These are phyloP conservation scores for Gracilaria gracilis DNA, from an alignment of 23 red algal species.

Conservation along the genomic window DNA sequence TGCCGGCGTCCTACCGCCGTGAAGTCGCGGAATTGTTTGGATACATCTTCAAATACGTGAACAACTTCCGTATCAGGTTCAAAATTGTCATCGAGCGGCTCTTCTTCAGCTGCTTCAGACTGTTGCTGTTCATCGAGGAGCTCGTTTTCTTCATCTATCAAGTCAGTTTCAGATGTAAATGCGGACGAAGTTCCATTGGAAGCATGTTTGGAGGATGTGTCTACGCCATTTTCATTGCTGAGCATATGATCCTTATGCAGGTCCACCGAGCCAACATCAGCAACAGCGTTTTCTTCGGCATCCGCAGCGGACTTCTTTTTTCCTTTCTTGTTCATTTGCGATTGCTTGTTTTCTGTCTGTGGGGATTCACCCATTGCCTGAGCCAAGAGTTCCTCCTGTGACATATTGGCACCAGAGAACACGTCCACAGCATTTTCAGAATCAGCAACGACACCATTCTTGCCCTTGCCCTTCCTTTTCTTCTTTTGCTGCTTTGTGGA, in stretches of 20 bases:
- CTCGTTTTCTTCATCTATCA: not conserved
- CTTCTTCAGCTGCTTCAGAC: not conserved
- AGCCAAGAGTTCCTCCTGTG: slow-evolving; percentile 11
- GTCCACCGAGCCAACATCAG: slow-evolving; percentile 36
- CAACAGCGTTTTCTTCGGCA: slow-evolving; percentile 47
- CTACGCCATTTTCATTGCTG: not conserved
- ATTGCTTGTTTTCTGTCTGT: not conserved
- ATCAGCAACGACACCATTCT: slow-evolving; percentile 11
- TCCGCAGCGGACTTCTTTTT: slow-evolving; percentile 26
- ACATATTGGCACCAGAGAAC: not conserved
- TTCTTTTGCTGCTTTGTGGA: slow-evolving; percentile 12
- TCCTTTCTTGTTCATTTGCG: slow-evolving; percentile 63
- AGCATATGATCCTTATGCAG: slow-evolving; percentile 44
- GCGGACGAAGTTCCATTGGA: not conserved
- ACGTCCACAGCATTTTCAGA: slow-evolving; percentile 47
- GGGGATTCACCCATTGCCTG: not conserved
- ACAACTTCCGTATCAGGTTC: slow-evolving; percentile 72
- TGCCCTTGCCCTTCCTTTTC: slow-evolving; percentile 47
- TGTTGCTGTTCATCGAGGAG: not conserved
- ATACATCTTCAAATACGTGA: slow-evolving; percentile 71
- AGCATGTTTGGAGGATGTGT: not conserved
- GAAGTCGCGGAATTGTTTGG: slow-evolving; percentile 72
- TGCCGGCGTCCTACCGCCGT: slow-evolving; percentile 71
- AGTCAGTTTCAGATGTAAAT: not conserved
- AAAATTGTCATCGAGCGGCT: slow-evolving; percentile 17